A percentile compares a stretch with the other conserved stretches of the same genome.
Conservation (phyloP, 2,329 filamentous ascomycete species). For the Aureobasidium sp. region DNA sequence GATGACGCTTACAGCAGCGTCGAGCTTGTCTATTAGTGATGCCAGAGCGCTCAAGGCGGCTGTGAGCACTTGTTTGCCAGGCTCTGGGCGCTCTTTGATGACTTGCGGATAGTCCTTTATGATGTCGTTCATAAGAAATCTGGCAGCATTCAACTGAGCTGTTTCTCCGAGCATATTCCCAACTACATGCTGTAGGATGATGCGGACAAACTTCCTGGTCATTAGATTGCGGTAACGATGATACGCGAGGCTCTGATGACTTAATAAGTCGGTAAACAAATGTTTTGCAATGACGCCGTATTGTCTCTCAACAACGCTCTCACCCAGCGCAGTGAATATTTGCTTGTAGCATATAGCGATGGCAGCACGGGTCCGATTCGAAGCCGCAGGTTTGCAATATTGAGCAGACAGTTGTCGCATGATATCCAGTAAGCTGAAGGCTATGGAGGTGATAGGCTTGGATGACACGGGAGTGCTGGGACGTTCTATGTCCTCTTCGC, state of each 20-base stretch:
- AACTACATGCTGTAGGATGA: conserved; percentile 75
- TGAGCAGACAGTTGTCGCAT: conserved; percentile 70
- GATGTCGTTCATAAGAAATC: conserved; percentile 73
- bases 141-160: conserved; percentile 75
- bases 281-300: conserved; percentile 77
- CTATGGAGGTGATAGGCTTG: conserved; percentile 61
- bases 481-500: conserved; percentile 63
- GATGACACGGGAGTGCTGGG: conserved; percentile 69
- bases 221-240: conserved; percentile 84
- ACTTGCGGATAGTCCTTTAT: conserved; percentile 92
- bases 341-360: conserved; percentile 82
- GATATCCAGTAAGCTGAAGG: conserved; percentile 68
- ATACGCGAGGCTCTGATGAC: conserved; percentile 63
- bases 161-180: conserved; percentile 81
- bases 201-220: conserved; percentile 74
- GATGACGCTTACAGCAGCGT: conserved; percentile 70
- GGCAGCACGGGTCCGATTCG: conserved; percentile 71
- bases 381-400: conserved; percentile 69
- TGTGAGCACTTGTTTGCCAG: conserved; percentile 76
- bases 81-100: conserved; percentile 77
- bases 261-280: conserved; percentile 71
- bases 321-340: conserved; percentile 68
- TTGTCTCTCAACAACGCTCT: conserved; percentile 71
- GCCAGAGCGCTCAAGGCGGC: conserved; percentile 70
- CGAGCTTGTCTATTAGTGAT: conserved; percentile 68